Evolutionary conservation across 106 monocot species (phyloP).

Genomic region (Dioscorea alata): DNA sequence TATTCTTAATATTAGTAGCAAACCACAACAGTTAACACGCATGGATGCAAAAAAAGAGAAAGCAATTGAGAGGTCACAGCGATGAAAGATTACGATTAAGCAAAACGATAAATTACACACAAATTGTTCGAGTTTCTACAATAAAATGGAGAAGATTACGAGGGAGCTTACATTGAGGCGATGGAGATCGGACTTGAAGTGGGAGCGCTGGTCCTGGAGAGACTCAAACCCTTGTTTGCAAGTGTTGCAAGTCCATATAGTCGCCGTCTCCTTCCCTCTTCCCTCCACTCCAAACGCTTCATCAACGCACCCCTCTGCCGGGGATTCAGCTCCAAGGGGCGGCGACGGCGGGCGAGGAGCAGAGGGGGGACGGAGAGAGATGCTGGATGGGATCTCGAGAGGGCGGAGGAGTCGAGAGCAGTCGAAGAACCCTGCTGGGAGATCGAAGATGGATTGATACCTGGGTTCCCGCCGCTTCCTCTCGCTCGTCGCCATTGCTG

Average conservation of each 20-base stretch:
- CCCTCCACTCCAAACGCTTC: neutral
- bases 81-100: too few relatives aligned
- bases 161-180: conserved; percentile 62
- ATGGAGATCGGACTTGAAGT: conserved; percentile 93
- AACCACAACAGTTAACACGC: neutral
- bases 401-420: conserved; percentile 37
- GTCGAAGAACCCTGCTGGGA: conserved; percentile 75
- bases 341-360: neutral
- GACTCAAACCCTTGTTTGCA: conserved; percentile 85
- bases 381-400: conserved; percentile 3
- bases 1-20: neutral
- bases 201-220: conserved; percentile 73
- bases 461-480: conserved; percentile 16
- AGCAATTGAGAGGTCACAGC: neutral
- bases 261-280: conserved; percentile 17
- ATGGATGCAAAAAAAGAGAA: neutral
- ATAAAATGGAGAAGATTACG: neutral
- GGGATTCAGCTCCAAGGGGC: neutral
- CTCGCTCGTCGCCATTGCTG: conserved; percentile 25
- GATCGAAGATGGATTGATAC: conserved; percentile 71
- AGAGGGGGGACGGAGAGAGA: neutral
- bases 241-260: conserved; percentile 76
- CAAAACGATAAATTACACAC: too few relatives aligned
- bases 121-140: neutral
- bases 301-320: neutral